Percentiles rank a stretch among this genome's conserved stretches.
Conservation (phyloP, 2,329 filamentous ascomycete species). For the Curvularia verruculosa region DNA sequence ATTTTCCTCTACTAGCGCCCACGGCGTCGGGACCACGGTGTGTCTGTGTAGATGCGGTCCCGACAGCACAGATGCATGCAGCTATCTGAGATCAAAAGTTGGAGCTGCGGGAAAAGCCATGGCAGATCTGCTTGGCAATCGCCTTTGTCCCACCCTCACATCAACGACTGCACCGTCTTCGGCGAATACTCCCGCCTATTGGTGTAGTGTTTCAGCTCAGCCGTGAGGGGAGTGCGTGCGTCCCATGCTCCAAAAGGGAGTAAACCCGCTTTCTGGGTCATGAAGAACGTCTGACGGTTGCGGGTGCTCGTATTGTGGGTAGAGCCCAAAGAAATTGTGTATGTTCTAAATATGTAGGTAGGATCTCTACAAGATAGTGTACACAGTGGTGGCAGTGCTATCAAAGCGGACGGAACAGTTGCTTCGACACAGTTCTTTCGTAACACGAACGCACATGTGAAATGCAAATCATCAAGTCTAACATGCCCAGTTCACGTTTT, state of each 20-base stretch:
- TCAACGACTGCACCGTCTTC: conserved; percentile 11
- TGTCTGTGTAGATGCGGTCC: too few species aligned
- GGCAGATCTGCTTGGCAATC: conserved; percentile 16
- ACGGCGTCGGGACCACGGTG: background rate
- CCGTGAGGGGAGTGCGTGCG: conserved; percentile 2
- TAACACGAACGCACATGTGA: background rate
- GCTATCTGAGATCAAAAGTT: conserved; percentile 4
- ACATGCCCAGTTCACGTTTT: background rate
- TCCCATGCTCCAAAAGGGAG: conserved; percentile 4
- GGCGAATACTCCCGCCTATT: conserved; percentile 3
- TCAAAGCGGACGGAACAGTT: too few species aligned
- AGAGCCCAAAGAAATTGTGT: background rate
- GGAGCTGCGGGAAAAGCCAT: conserved; percentile 23
- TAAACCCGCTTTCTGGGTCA: background rate
- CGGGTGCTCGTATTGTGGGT: background rate
- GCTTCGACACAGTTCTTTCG: background rate
- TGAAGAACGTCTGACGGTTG: background rate
- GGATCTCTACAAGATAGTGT: background rate
- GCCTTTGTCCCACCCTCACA: conserved; percentile 1
- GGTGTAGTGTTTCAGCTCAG: conserved; percentile 14
- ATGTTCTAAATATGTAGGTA: background rate
- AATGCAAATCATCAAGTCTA: background rate
- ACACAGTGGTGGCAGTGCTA: background rate
- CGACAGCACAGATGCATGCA: conserved; percentile 8
- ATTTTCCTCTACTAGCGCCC: background rate